phyloP scores from a whole-genome alignment of 108 stramenopile genomes.

The Cyclostephanos invisitatus region DNA sequence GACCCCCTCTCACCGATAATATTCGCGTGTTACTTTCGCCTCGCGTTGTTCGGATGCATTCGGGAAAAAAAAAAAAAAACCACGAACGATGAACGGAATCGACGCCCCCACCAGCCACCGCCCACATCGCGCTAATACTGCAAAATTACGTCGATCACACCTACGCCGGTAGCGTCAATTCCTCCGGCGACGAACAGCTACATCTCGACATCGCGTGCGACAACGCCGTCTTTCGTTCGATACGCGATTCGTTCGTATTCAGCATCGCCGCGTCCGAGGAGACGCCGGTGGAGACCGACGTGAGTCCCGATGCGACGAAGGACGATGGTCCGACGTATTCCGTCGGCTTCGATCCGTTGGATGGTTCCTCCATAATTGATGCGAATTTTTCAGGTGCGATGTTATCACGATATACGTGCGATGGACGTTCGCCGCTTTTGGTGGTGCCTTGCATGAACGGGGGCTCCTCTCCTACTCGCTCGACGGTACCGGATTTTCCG shows the following conservation, averaged over 20 bases:
- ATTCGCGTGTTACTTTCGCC: neutral
- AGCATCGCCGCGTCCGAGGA: conserved; percentile 64
- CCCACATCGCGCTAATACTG: conserved; percentile 51
- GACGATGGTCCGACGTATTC: conserved; percentile 53
- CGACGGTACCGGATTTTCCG: no score
- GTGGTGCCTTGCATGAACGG: no score
- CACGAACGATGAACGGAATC: neutral
- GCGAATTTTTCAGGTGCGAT: conserved; percentile 69
- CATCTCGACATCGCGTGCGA: conserved; percentile 83
- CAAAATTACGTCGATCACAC: conserved; percentile 62
- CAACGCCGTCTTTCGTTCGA: conserved; percentile 57
- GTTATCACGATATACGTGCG: no score
- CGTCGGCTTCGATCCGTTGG: conserved; percentile 92
- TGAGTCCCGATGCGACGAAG: conserved; percentile 31
- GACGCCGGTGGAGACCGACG: conserved; percentile 62
- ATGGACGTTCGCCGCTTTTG: no score
- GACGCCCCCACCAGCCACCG: conserved; percentile 32
- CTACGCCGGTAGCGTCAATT: conserved; percentile 73
- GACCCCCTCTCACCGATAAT: no score
- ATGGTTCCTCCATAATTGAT: conserved; percentile 93
- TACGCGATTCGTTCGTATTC: conserved; percentile 52
- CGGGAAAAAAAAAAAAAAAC: neutral
- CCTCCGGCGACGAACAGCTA: conserved; percentile 85
- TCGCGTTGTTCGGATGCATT: neutral
- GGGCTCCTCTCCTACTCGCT: no score